Base-by-base conservation (phyloP, 805 yeast species). In the Ascoidea rubescens region DNA sequence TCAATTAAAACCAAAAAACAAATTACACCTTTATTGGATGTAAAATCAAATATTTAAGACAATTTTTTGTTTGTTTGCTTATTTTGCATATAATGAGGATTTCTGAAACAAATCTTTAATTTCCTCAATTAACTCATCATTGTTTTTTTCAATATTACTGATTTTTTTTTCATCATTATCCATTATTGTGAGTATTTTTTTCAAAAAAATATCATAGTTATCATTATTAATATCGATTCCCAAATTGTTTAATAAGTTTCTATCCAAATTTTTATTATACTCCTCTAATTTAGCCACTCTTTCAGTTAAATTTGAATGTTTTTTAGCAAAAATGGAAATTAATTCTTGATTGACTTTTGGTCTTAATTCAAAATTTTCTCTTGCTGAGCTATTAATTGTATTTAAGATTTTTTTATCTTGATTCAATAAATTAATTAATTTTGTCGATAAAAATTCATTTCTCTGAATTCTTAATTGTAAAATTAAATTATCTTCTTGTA, bases 101-200 rank as follows among this genome's bases (percentile, higher is more conserved):
- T 21, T 21, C 28, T 21, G 28, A 21, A 21, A 21, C 28, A 21
- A 21, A 21, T 21, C 3, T 21, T 21, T 21, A 21, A 21, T 21
- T 21, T 21, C 28, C 28, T 21, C 28, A 21, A 21, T 21, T 21
- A 21, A 21, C 28, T 21, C 28, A 21, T 21, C 3, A 21, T 21
- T 21, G 28, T 21, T 21, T 21, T 21, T 21, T 21, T 21, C 28
- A 21, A 21, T 21, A 21, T 21, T 3, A 3, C 28, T 21, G 28
- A 21, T 48, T 54, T 28, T 54, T 57, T 12, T 45, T 16, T 16
- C 49, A 5, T 10, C 21, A 10, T 45, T 8, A 45, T 16, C 4
- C 4, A 21, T 45, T 12, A 21, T 45, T 16, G 10, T 21, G 8
- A 47, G 28, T 16, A 30, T 30, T 47, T 30, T 14, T 14, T 30